These are phyloP conservation scores for Trametes maxima DNA, from an alignment of 768 basidiomycete genomes.

Conservation along the genomic window DNA sequence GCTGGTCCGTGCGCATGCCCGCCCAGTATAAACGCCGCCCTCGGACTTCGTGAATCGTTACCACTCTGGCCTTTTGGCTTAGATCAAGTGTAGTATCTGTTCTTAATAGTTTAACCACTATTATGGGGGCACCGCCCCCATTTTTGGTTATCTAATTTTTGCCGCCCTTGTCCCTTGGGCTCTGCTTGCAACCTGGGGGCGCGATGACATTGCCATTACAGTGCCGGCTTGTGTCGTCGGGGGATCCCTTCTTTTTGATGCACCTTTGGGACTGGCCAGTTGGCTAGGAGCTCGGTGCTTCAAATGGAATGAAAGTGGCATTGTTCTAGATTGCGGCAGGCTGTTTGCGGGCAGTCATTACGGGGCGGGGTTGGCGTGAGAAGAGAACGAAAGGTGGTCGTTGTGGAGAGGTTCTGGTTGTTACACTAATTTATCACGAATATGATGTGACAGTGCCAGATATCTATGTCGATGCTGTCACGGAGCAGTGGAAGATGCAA, in stretches of 20 bases:
- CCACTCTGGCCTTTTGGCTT: conserved; percentile 68
- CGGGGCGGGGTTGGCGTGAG: no score
- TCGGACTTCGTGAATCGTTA: conserved; percentile 32
- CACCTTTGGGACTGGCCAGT: conserved; percentile 21
- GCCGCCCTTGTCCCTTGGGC: conserved; percentile 33
- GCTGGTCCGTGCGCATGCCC: conserved; percentile 13
- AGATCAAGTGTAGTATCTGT: conserved; percentile 81
- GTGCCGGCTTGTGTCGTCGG: conserved; percentile 35
- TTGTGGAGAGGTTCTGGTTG: no score
- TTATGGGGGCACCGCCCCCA: conserved; percentile 39
- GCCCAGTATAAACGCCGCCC: neutral
- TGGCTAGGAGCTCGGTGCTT: conserved; percentile 9
- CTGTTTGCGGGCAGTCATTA: no score
- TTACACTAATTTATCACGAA: no score
- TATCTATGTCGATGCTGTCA: no score
- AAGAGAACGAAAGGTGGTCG: no score
- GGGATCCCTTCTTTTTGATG: conserved; percentile 30
- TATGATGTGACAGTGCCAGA: no score
- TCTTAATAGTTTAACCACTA: conserved; percentile 55
- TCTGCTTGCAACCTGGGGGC: conserved; percentile 34
- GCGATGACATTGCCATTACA: conserved; percentile 36
- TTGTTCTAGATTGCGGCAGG: no score
- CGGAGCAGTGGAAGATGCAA: no score
- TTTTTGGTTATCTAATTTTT: conserved; percentile 38
- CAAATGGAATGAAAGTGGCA: conserved; percentile 24